Evolutionary conservation across 768 basidiomycete genomes (phyloP).

Genomic region (Phanerochaete sordida): DNA sequence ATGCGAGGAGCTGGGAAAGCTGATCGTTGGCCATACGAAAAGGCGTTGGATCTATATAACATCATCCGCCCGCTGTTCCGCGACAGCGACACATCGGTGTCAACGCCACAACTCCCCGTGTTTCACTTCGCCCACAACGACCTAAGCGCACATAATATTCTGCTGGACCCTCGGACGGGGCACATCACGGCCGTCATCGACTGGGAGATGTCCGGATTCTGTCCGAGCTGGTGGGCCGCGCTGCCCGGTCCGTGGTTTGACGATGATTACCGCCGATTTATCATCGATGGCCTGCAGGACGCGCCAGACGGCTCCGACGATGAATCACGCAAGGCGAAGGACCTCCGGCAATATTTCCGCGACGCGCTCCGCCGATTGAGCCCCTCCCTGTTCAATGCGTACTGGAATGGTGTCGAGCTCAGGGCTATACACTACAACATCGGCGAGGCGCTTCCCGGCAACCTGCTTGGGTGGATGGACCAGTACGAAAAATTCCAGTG

Average conservation of each 20-base stretch:
- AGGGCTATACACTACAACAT: too few species aligned
- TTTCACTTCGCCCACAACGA: constrained; percentile 4
- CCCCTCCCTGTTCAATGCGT: not conserved
- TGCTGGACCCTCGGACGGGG: not conserved
- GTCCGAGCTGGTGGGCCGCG: not conserved
- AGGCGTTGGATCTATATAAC: not conserved
- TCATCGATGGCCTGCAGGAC: not conserved
- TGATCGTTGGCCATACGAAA: not conserved
- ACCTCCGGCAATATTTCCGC: not conserved
- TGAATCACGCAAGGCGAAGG: not conserved
- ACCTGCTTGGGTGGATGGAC: too few species aligned
- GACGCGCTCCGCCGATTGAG: not conserved
- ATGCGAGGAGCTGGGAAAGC: not conserved
- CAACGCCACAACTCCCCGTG: not conserved
- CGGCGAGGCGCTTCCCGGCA: too few species aligned
- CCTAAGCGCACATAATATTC: not conserved
- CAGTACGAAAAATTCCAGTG: too few species aligned
- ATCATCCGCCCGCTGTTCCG: not conserved
- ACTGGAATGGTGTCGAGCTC: not conserved
- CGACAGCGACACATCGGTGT: not conserved
- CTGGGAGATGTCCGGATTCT: constrained; percentile 1
- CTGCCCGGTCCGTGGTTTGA: not conserved
- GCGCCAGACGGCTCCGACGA: not conserved
- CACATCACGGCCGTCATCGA: not conserved
- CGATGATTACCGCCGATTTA: not conserved